Evolutionary conservation across 345 rosid genomes (phyloP), one percentile per base, ranked within the genome.

Genomic region (Euphorbia pulcherrima): DNA sequence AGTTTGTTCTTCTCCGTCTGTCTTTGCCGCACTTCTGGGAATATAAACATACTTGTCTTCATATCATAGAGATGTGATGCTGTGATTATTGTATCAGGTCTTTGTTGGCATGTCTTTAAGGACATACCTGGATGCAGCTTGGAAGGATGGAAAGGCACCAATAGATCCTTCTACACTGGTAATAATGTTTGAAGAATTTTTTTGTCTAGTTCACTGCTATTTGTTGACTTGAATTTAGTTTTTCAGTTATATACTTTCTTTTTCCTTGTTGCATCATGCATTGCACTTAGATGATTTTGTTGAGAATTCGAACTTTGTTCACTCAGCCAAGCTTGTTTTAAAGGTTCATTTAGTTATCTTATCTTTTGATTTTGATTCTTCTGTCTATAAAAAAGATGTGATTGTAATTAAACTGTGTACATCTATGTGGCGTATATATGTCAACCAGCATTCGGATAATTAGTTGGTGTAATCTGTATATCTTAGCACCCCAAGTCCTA

Each of bases 121-220:
- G 81, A 88, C 99, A 65, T 94, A 94, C 77, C 86, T 94, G 40
- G 97, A 94, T 71, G 96, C 96, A 50, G 99, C 99, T 77, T 91
- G 99, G 96, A 94, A 79, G 78, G 99, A 94, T 84, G 99, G 99
- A 75, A 87, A 89, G 82, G 94, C 97, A 60, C 90, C 95, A 29
- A 84, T 94, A 69, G 99, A 94, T 81, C 99, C 99, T 0, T 88
- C 99, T 64, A 86, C 86, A 74, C 82, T 94, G 88, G 99, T 94
- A 89, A 74, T 68, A 24, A 40, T 26, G 21, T 26, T 65, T 41
- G 5, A 20, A 28, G 39, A 30, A 55, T 68, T 28, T 39, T 5
- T 50, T 29, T 74, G 13, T 41, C 20, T 57, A 13, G 71, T 10
- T 65, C 12, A 55, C 17, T 65, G 18, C 46, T 47, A 35, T 37